A percentile compares a stretch with the other conserved stretches of the same genome.
phyloP scores from a whole-genome alignment of 345 rosid genomes.

The Atalantia buxifolia region DNA sequence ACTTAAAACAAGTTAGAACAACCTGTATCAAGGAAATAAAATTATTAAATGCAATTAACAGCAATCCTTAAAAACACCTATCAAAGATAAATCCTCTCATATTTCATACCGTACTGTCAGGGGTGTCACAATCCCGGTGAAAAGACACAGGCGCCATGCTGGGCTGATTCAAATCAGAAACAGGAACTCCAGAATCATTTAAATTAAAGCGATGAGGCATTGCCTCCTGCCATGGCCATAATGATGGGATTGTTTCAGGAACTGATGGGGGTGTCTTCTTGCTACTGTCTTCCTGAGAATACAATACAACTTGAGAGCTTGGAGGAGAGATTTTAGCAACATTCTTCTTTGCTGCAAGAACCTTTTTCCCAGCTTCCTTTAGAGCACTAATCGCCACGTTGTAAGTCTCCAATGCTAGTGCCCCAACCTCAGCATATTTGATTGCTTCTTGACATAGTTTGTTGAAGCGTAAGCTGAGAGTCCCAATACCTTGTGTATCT shows the following conservation, averaged over 20 bases:
- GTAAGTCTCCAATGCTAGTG: constrained; percentile 51
- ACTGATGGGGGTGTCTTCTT: constrained; percentile 31
- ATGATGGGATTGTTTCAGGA: constrained; percentile 38
- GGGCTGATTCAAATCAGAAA: constrained; percentile 56
- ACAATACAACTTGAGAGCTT: constrained; percentile 38
- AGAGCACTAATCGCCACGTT: constrained; percentile 39
- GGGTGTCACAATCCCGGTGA: constrained; percentile 34
- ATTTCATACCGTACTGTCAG: constrained; percentile 42
- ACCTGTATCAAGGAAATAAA: constrained; percentile 34
- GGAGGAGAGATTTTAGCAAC: constrained; percentile 35
- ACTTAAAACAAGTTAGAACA: constrained; percentile 62
- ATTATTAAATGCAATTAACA: neutral
- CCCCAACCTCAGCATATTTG: constrained; percentile 58
- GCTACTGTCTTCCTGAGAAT: constrained; percentile 36
- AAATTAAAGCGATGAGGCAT: constrained; percentile 40
- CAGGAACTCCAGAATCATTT: constrained; percentile 44
- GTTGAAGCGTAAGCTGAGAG: constrained; percentile 53
- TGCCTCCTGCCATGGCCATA: constrained; percentile 65
- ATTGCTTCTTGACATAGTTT: constrained; percentile 52
- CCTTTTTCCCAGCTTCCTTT: constrained; percentile 43
- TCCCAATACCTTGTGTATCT: constrained; percentile 32
- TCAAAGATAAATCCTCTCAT: neutral
- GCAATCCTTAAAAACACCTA: neutral
- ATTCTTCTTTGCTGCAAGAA: constrained; percentile 43
- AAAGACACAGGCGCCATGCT: constrained; percentile 46